Conservation (phyloP, 75 land plant species). For the Selaginella tamariscina region DNA sequence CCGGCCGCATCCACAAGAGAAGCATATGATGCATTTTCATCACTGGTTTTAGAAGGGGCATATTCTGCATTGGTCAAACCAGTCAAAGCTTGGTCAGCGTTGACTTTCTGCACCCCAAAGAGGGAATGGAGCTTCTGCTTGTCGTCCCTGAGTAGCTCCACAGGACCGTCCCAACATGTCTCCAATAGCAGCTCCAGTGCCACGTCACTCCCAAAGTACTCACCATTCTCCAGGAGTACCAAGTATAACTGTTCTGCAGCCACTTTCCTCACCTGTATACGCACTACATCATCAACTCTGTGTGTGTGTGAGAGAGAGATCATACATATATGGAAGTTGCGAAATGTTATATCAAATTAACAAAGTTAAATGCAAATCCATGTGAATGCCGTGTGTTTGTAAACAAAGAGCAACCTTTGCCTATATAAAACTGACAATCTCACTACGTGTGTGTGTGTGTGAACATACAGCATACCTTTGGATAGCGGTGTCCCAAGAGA, state of each 20-base stretch:
- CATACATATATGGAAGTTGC: too few relatives aligned
- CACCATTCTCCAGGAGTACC: constrained; percentile 52
- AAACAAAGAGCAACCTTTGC: too few relatives aligned
- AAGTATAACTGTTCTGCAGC: constrained; percentile 85
- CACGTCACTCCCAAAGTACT: constrained; percentile 34
- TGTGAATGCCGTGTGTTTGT: too few relatives aligned
- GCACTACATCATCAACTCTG: too few relatives aligned
- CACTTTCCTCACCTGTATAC: constrained; percentile 60
- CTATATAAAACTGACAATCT: too few relatives aligned
- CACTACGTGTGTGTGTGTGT: too few relatives aligned
- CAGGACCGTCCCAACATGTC: constrained; percentile 85
- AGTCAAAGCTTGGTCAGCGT: background rate
- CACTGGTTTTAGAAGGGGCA: constrained; percentile 15
- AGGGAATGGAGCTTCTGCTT: constrained; percentile 37
- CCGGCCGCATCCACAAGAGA: constrained; percentile 58
- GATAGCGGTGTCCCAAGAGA: constrained; percentile 75
- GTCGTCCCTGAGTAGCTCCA: constrained; percentile 38
- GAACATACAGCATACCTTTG: too few relatives aligned
- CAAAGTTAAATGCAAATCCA: too few relatives aligned
- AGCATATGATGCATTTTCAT: constrained; percentile 75
- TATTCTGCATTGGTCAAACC: background rate
- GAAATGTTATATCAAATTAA: too few relatives aligned
- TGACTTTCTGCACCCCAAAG: constrained; percentile 32
- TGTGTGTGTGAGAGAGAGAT: too few relatives aligned
- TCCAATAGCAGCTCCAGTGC: constrained; percentile 64